phyloP scores from a whole-genome alignment of 176 grass and related monocot species.

The Tillandsia fasciculata region DNA sequence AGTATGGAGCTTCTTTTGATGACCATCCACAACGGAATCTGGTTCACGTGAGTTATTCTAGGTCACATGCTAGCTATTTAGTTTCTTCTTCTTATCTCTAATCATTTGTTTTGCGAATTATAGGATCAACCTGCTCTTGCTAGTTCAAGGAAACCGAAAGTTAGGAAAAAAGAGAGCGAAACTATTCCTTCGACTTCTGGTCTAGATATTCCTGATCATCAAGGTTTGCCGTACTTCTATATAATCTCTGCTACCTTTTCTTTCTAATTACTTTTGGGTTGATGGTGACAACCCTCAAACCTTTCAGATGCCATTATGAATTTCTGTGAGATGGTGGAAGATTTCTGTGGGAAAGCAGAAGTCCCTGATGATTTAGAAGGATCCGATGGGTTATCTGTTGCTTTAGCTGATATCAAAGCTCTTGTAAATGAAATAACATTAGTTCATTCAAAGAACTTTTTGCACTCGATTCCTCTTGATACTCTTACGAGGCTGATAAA shows the following conservation, averaged over 20 bases:
- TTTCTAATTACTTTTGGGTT: conserved; percentile 4
- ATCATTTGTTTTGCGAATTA: conserved; percentile 24
- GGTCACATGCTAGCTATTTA: conserved; percentile 23
- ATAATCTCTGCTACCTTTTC: conserved; percentile 8
- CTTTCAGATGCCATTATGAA: conserved; percentile 50
- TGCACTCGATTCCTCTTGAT: conserved; percentile 78
- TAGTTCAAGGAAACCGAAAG: conserved; percentile 87
- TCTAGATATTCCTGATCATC: conserved; percentile 42
- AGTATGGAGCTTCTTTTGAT: conserved; percentile 34
- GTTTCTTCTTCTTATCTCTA: conserved; percentile 11
- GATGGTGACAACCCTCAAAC: conserved; percentile 11
- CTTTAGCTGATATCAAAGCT: conserved; percentile 57
- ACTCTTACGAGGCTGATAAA: conserved; percentile 52
- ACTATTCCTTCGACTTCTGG: conserved; percentile 47
- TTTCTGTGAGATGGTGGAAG: conserved; percentile 82
- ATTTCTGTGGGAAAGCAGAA: conserved; percentile 83
- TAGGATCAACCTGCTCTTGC: conserved; percentile 50
- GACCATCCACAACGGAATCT: conserved; percentile 38
- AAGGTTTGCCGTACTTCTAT: conserved; percentile 40
- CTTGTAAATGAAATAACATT: conserved; percentile 81
- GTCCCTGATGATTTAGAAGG: conserved; percentile 61
- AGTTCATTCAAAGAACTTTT: conserved; percentile 58
- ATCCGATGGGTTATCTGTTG: conserved; percentile 60
- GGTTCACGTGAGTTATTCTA: conserved; percentile 42
- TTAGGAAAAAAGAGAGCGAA: conserved; percentile 56